Base-by-base conservation (phyloP, 2,329 filamentous ascomycete genomes). In the Tolypocladium ovalisporum region DNA sequence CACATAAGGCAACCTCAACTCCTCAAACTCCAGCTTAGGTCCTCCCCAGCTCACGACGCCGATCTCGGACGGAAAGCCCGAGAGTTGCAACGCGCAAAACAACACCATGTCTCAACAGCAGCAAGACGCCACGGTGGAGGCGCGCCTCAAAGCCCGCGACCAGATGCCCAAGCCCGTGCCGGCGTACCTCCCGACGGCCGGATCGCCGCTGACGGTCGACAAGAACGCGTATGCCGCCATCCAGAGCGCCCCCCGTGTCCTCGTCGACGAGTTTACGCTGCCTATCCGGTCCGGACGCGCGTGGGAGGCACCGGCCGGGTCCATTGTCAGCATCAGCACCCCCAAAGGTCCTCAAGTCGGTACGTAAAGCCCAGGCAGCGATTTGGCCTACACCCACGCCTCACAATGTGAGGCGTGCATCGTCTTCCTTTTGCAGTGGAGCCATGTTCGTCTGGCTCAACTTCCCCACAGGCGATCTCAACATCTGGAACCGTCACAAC, bases 401-500 rank as follows among this genome's bases (percentile, higher is more conserved):
- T 49, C 8, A 15, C 24, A 32, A 5, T n/a, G 7, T 5, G 44
- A 32, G 44, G 17, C 17, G 9, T 10, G 17, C 44, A 5, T 34
- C 47, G 24, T 19, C 17, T 10, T 12, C 1, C n/a, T 4, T 12
- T 17, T n/a, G n/a, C 27, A 13, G 17, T 10, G n/a, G 8, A 27
- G n/a, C 13, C 17, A 8, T 3, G 9, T 17, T 19, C 10, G n/a
- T 34, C 17, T 17, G 12, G 13, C 47, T 51, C 29, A 49, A 17
- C 52, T 10, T n/a, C 34, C 54, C 40, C 54, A 49, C 52, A 73
- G 88, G 89, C 56, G 90, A 94, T 65, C 74, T 94, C 22, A 95
- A 95, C 69, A 80, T 94, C 64, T 95, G 88, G 88, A 89, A 87
- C 64, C 77, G 79, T 6, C 74, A 85, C 61, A 91, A 94, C 69